Conservation (phyloP, 129 eudicot species). For the Flaveria bidentis region DNA sequence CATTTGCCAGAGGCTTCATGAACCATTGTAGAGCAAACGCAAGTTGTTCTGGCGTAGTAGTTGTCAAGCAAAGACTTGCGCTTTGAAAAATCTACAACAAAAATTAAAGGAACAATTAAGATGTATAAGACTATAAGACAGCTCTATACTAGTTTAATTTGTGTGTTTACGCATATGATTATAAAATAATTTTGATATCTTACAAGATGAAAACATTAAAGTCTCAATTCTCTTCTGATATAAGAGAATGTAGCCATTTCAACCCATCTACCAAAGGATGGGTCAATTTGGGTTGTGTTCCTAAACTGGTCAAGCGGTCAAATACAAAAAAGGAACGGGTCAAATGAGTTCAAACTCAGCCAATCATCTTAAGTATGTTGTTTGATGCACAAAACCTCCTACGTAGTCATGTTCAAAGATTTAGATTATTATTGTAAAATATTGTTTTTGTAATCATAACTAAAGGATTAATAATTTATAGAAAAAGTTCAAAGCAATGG, state of each 20-base stretch:
- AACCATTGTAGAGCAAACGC: constrained; percentile 89
- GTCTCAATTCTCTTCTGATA: neutral
- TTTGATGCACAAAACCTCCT: neutral
- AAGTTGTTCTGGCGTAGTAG: constrained; percentile 89
- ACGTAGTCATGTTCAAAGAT: neutral
- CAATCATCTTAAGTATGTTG: neutral
- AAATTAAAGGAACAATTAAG: neutral
- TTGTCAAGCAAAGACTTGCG: constrained; percentile 87
- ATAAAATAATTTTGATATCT: neutral
- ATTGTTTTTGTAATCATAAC: neutral
- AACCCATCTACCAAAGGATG: neutral
- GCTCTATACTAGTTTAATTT: too few species aligned
- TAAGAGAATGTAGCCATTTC: neutral
- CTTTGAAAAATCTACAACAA: constrained; percentile 79
- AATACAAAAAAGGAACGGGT: neutral
- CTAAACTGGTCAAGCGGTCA: neutral
- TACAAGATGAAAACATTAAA: neutral
- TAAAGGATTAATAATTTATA: neutral
- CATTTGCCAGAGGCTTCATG: constrained; percentile 61
- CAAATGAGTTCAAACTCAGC: neutral
- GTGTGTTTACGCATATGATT: too few species aligned
- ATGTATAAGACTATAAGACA: too few species aligned
- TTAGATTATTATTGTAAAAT: neutral
- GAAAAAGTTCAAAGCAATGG: neutral
- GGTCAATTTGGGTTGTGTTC: neutral